phyloP scores from a whole-genome alignment of 2,329 filamentous ascomycete species.

The Ophiostoma triangulosporum region DNA sequence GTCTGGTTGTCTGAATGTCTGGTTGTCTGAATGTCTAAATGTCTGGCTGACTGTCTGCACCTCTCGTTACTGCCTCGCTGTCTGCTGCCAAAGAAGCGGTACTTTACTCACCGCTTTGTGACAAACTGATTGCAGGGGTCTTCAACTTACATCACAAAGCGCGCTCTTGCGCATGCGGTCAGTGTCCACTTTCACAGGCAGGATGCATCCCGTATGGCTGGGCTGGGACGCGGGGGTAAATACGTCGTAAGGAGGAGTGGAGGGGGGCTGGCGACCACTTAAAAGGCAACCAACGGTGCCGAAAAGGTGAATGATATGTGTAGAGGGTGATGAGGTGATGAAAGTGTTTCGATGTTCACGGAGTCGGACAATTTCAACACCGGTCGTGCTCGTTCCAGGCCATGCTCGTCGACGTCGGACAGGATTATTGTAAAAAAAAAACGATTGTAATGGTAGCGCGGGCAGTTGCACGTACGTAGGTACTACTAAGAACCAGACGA shows the following conservation, averaged over 20 bases:
- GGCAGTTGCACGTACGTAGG: too few relatives aligned
- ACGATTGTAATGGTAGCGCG: too few relatives aligned
- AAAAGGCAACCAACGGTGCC: constrained; percentile 4
- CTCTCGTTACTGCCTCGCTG: neutral
- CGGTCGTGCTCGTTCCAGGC: too few relatives aligned
- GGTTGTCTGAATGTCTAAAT: too few relatives aligned
- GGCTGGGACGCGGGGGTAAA: constrained; percentile 10
- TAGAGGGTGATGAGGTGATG: neutral
- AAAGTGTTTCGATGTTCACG: too few relatives aligned
- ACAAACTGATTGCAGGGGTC: constrained; percentile 4
- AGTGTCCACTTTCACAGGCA: constrained; percentile 7
- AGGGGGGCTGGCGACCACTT: constrained; percentile 1
- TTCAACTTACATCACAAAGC: neutral
- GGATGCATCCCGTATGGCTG: constrained; percentile 13
- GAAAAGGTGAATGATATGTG: neutral
- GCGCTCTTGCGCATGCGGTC: neutral
- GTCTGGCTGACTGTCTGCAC: neutral
- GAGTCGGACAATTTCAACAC: too few relatives aligned
- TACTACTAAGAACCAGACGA: too few relatives aligned
- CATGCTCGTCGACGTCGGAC: too few relatives aligned
- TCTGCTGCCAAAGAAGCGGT: neutral
- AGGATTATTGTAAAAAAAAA: too few relatives aligned
- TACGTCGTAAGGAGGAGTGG: constrained; percentile 4
- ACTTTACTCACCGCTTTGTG: constrained; percentile 9
- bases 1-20: too few relatives aligned